Base-by-base conservation (phyloP, 1,284 basidiomycete species). In the Trichosporon sp. region DNA sequence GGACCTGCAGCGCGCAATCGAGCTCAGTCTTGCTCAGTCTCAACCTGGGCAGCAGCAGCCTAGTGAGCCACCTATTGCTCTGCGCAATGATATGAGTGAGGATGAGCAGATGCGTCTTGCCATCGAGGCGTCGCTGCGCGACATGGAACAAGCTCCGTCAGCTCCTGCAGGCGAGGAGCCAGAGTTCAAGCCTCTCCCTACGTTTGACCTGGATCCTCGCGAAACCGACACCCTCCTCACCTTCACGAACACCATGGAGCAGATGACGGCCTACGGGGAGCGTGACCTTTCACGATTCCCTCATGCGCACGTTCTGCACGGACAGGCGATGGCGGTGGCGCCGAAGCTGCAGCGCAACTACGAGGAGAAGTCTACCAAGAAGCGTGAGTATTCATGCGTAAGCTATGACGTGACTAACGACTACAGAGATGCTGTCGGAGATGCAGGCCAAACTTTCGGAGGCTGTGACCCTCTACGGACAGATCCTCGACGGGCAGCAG, bases 381-480 rank as follows among this genome's bases (percentile, higher is more conserved):
- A 95, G 83, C 86, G 91, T 89, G 76, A 81, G 91, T 89, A 12
- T 27, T 51, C 32, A 3, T 35, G 56, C 15, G 12, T 69, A 35
- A 47, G 31, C 6, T 3, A 62, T 21, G 34, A 34, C 44, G 35
- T 12, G 25, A 15, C 58, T 27, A 25, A 62, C 18, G 60, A 67
- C n/a, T 4, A 2, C 67, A 95, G 93, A 93, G 79, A 86, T 93
- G 77, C 85, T 98, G 21, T 86, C 89, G 8, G 93, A 95, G 65
- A 97, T 98, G 94, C 92, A 98, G 77, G 91, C 91, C 70, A 95
- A 97, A 81, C 85, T 98, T 2, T 92, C 92, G 0, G 89, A 96
- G 80, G 93, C 93, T 0, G 93, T 98, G 58, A 90, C 91, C 74
- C 84, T 96, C 2, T 98, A 97, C 80, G 94, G 97, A 76, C 87